These are phyloP conservation scores for Datura wrightii DNA, from an alignment of 257 asterid genomes.

Conservation along the genomic window DNA sequence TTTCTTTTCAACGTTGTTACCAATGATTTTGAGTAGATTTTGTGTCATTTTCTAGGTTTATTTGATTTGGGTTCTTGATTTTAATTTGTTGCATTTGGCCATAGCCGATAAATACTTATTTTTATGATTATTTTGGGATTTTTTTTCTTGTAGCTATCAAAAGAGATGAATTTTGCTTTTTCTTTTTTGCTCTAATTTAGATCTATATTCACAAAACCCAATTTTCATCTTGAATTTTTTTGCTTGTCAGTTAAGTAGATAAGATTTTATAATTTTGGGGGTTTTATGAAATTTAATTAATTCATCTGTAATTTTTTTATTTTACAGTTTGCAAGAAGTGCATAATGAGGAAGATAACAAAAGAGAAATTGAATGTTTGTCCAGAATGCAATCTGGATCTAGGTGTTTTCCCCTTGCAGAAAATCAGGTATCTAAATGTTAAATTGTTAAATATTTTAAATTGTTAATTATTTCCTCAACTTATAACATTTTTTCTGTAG, in stretches of 20 bases:
- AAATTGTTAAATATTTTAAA: neutral
- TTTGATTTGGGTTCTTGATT: conserved; percentile 15
- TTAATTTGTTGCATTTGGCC: neutral
- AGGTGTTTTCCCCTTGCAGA: conserved; percentile 70
- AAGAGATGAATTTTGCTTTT: neutral
- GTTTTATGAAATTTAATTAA: neutral
- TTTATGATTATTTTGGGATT: neutral
- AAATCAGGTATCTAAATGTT: conserved; percentile 50
- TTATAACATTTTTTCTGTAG: neutral
- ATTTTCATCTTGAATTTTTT: neutral
- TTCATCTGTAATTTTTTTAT: neutral
- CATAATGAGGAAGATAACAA: conserved; percentile 53
- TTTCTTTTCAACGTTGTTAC: neutral
- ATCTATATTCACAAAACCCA: too few relatives aligned
- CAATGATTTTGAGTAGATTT: neutral
- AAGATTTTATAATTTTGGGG: too few relatives aligned
- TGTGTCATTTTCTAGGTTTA: conserved; percentile 17
- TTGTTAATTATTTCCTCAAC: neutral
- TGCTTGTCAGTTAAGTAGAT: too few relatives aligned
- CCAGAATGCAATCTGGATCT: conserved; percentile 59
- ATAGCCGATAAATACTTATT: neutral
- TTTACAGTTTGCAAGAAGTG: conserved; percentile 67
- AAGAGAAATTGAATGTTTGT: conserved; percentile 54
- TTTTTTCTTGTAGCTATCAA: neutral
- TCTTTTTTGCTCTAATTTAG: neutral